Percentiles rank a stretch among this genome's conserved stretches.
phyloP scores from a whole-genome alignment of 495 filamentous ascomycete genomes.

The Hypoxylon fragiforme region DNA sequence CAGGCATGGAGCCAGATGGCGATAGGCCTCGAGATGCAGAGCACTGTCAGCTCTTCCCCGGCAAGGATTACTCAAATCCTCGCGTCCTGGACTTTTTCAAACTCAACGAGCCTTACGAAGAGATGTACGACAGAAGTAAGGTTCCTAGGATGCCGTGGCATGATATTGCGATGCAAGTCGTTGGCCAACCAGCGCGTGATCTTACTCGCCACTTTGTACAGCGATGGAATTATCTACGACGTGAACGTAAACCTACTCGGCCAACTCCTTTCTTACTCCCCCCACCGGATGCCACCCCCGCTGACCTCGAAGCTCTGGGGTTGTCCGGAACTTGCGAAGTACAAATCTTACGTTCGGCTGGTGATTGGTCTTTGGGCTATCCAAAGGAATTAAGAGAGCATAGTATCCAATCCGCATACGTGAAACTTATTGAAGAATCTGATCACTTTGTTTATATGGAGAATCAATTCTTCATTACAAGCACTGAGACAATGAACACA shows the following conservation, averaged over 20 bases:
- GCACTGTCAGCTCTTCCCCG: constrained; percentile 94
- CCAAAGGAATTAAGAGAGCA: constrained; percentile 72
- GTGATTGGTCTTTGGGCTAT: constrained; percentile 89
- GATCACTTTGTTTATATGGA: constrained; percentile 99
- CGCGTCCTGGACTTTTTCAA: constrained; percentile 93
- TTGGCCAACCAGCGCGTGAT: constrained; percentile 93
- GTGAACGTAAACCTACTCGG: constrained; percentile 88
- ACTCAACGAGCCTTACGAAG: constrained; percentile 92
- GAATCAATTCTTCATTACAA: constrained; percentile 98
- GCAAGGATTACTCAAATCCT: constrained; percentile 98
- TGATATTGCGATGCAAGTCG: constrained; percentile 97
- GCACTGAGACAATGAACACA: constrained; percentile 82
- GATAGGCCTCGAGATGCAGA: constrained; percentile 84
- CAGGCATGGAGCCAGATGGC: constrained; percentile 80
- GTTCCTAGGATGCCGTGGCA: constrained; percentile 98
- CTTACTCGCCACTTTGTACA: constrained; percentile 98
- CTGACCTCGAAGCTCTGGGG: constrained; percentile 84
- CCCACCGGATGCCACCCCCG: constrained; percentile 84
- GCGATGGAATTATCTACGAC: constrained; percentile 96
- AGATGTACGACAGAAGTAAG: constrained; percentile 94
- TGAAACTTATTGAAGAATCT: constrained; percentile 90
- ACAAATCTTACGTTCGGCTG: constrained; percentile 89
- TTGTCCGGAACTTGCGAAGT: constrained; percentile 93
- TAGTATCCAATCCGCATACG: constrained; percentile 95
- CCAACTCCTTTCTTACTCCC: constrained; percentile 93